Base-by-base conservation (phyloP, 2,329 filamentous ascomycete genomes). In the Ophiosphaerella korrae region DNA sequence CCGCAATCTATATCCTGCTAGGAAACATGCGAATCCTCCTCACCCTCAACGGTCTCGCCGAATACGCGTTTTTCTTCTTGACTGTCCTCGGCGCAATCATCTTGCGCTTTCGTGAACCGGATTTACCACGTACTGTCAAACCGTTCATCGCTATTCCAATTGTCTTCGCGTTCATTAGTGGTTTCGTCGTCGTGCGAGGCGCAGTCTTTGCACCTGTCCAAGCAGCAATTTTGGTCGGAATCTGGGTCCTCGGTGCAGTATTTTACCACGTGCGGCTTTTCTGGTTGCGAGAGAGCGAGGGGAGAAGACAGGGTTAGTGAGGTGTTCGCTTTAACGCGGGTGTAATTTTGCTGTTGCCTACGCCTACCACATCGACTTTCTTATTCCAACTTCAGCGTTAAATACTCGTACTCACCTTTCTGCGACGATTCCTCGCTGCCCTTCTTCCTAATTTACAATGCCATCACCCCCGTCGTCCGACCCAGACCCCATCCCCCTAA, bases 51-150 rank as follows among this genome's bases (percentile, higher is more conserved):
- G 71, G 71, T 1, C 60, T 74, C 7, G 69, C 66, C 1, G 71
- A 73, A 41, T 87, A 84, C 57, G 80, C 83, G 0, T 87, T 87
- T 71, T 87, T 87, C 75, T 86, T 87, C 66, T 73, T 87, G 9
- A 84, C 84, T 0, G 84, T 87, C 0, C 63, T 86, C 0, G 85
- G 84, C 0, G 83, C 82, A 1, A 77, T 87, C 5, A 72, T 86
- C 7, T 66, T 87, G 39, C 78, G 85, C 2, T 79, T 78, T 52
- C 77, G 80, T 0, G 83, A 87, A 64, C 84, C 84, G 0, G 68
- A 68, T 0, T 70, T 87, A 2, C 58, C 73, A 0, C 71, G 84
- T 1, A 84, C 84, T 0, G 86, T 87, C 54, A 84, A 82, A 67
- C 81, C 84, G 0, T 72, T 77, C n/a, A 66, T 86, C 0, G 26